Evolutionary conservation across 371 early-diverging fungal species (phyloP), one percentile per base, ranked within the genome.

Genomic region (Lichtheimia hyalospora): DNA sequence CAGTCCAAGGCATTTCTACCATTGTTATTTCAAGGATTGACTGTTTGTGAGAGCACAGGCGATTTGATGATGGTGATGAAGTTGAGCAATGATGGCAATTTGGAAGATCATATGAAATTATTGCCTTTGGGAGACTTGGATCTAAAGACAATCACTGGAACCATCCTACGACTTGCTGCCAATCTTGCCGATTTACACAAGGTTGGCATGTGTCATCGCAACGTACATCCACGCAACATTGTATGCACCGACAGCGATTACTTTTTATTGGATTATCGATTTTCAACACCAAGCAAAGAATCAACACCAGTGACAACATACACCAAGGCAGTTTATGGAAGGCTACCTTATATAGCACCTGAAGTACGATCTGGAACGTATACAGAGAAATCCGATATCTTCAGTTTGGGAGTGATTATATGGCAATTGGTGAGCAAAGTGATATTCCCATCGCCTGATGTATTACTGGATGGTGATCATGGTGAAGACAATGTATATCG

Each of bases 61-160:
- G 79, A 79, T 61, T 46, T 79, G 18, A 75, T 79, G 76, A 79
- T 79, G 79, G 76, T 79, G 3, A 76, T 79, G 76, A 79, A 75
- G 39, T 57, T 65, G 39, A 74, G 76, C 25, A 74, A 73, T 50
- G 76, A 76, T 43, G 79, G 79, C 0, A 75, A 79, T 49, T 59
- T 78, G 2, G 79, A 78, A 60, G 79, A 78, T 39, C 79, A 78
- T 25, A 74, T 74, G 75, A 66, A 74, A 16, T 71, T 72, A 28
- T 25, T 73, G 2, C 79, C 79, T 7, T 25, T 78, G 20, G 79
- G 71, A 2, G 78, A 78, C 62, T 62, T 78, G 16, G 79, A 79
- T 54, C 44, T 78, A 3, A 78, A 78, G 57, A 78, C 75, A 5
- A 74, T 78, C 49, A 72, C 75, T 1, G 73, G 78, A 5, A 78